Conservation (phyloP, 805 yeast species). For the Saccharomycopsis sp. region DNA sequence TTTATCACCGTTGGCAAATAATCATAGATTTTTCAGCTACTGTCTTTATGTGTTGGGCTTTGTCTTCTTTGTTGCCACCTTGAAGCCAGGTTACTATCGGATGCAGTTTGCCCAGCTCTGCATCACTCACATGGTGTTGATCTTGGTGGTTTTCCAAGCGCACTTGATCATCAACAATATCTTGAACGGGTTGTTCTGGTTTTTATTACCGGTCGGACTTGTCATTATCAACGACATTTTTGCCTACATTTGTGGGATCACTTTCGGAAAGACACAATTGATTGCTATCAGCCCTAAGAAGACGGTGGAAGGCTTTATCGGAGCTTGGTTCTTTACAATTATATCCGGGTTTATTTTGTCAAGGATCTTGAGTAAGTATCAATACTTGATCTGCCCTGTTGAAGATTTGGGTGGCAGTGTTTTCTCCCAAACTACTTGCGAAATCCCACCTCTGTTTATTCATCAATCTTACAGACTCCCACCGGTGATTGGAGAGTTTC, state of each 20-base stretch:
- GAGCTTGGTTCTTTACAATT: constrained; percentile 95
- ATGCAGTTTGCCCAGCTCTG: constrained; percentile 93
- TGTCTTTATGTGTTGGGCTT: constrained; percentile 80
- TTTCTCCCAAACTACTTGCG: constrained; percentile 61
- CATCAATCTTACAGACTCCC: constrained; percentile 76
- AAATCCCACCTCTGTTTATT: constrained; percentile 79
- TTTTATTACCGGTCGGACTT: constrained; percentile 80
- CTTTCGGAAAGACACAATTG: constrained; percentile 88
- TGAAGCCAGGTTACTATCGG: constrained; percentile 80
- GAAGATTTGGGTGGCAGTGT: constrained; percentile 51
- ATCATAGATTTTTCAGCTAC: constrained; percentile 80
- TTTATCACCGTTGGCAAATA: constrained; percentile 52
- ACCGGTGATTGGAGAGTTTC: constrained; percentile 44
- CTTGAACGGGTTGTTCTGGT: constrained; percentile 88
- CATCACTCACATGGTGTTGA: constrained; percentile 85
- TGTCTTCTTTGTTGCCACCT: constrained; percentile 79
- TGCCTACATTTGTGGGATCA: constrained; percentile 94
- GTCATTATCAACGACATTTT: constrained; percentile 93
- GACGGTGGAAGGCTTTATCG: constrained; percentile 94
- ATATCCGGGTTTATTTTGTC: constrained; percentile 61
- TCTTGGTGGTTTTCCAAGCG: constrained; percentile 87
- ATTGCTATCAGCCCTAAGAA: constrained; percentile 94
- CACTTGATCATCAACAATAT: constrained; percentile 87
- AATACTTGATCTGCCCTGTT: constrained; percentile 85
- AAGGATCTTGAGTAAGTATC: constrained; percentile 50